Conservation (phyloP, 2,329 filamentous ascomycete genomes). For the Ophiocordyceps camponoti-floridani region DNA sequence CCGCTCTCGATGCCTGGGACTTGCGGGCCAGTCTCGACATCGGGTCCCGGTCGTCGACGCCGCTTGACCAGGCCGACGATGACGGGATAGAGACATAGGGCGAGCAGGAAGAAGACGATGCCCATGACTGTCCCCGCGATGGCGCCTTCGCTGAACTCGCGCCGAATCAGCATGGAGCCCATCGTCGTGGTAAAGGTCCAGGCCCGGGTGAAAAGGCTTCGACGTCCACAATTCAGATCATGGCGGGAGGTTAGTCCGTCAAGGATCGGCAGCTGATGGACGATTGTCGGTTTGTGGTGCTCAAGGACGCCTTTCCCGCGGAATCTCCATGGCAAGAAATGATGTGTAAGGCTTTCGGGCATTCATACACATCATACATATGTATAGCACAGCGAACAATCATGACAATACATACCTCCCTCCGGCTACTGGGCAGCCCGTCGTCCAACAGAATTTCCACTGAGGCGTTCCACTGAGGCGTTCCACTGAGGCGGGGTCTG, state of each 20-base stretch:
- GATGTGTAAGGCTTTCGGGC: no score
- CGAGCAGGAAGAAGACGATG: slow-evolving; percentile 14
- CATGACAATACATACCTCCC: no score
- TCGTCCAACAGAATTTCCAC: no score
- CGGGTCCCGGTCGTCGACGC: slow-evolving; percentile 8
- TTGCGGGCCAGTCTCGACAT: slow-evolving; percentile 13
- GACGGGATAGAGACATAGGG: slow-evolving; percentile 21
- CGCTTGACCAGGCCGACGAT: slow-evolving; percentile 15
- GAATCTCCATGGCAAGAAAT: no score
- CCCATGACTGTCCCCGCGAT: slow-evolving; percentile 21
- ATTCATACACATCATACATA: no score
- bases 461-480: no score
- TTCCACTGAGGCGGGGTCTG: no score
- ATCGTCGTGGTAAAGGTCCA: no score
- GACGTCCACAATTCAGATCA: neutral
- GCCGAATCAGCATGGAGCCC: slow-evolving; percentile 7
- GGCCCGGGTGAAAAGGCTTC: no score
- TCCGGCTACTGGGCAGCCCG: no score
- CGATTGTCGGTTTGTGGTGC: neutral
- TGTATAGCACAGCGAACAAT: no score
- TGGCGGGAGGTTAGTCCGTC: neutral
- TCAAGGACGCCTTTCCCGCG: no score
- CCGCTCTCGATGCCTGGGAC: slow-evolving; percentile 7
- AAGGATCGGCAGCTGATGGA: neutral
- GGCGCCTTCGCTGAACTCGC: slow-evolving; percentile 14